Base-by-base conservation (phyloP, 805 yeast species). In the Lachancea dasiensis region DNA sequence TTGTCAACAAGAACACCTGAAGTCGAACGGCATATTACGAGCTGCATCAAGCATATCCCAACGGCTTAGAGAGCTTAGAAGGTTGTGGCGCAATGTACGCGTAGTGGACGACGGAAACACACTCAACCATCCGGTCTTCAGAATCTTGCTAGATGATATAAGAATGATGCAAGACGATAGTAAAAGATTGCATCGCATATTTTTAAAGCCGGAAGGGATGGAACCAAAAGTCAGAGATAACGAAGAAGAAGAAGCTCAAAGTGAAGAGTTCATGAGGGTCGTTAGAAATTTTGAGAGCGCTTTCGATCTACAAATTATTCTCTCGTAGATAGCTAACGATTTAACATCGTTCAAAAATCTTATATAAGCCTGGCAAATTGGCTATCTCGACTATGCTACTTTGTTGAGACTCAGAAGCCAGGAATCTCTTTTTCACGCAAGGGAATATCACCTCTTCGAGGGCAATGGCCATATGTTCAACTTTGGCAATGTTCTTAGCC, bases 261-360 rank as follows among this genome's bases (percentile, higher is more conserved):
- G 36, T 20, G 23, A 18, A 8, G 38, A 38, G 10, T 33, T 38
- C 14, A 15, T 14, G 34, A 17, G 23, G 24, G 28, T 38, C 11
- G 41, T 38, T 7, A 6, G 16, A 6, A 20, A 32, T 18, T 38
- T 38, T 33, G 34, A 38, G 15, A 20, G n/a, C n/a, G 6, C 23
- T 3, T 27, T 22, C 26, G 23, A 21, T 22, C 23, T 39, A 13
- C n/a, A 21, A 3, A 19, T 28, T 3, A 29, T 30, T 6, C 30
- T 36, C 8, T 16, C 4, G 17, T 16, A 15, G 31, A 3, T 6
- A 9, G 22, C 6, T 8, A 17, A n/a, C 20, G 7, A 10, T 6
- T 49, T 40, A 84, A 52, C 98, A 92, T 56, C 98, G 70, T 64
- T 92, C 98, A 66, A 92, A 92, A 4, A 94, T 95, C 51, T 71